Evolutionary conservation across 352 stramenopile genomes (phyloP), one percentile per base, ranked within the genome.

Genomic region (Phytophthora colocasiae): DNA sequence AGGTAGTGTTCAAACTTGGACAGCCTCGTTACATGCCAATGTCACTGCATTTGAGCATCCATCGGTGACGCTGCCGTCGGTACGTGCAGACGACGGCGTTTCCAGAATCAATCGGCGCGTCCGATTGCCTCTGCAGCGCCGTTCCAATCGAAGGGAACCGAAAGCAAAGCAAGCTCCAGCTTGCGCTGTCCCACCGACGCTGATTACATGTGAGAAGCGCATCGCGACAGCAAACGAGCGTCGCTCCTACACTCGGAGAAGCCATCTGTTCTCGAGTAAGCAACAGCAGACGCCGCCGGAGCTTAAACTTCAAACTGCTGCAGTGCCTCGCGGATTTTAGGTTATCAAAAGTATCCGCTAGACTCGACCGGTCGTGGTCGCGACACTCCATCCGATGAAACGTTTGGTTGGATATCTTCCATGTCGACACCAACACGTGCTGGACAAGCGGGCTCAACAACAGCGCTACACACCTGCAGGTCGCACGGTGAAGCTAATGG

Each of bases 311-410:
- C 31, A 36, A 36, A 41, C 22, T 22, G 44, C 14, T 43, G 44
- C 29, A 24, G 9, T 57, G 56, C 34, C 63, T 24, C 24, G 39
- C 50, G 49, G 41, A 39, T 57, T 48, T 36, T 50, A 56, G 45
- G 27, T 63, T n/a, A 60, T 56, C 56, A 51, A 63, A 66, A 71
- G 49, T 67, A 67, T 71, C 57, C 63, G 43, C 55, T 65, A 34
- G 38, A 24, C 61, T 70, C 62, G 46, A 70, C 62, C 59, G 54
- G 62, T 70, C 62, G 54, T 41, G 59, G 62, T 65, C 62, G 62
- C 45, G 54, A 70, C 62, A 69, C 49, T 57, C 61, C 36, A 24
- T 45, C 40, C 38, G 38, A 41, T 26, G 38, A 31, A 63, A 63
- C 52, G 51, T 17, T 46, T 51, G 45, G n/a, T 58, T 65, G 40